Base-by-base conservation (phyloP, 1,139 yeast species). In the Yamadazyma atmosphaerica region DNA sequence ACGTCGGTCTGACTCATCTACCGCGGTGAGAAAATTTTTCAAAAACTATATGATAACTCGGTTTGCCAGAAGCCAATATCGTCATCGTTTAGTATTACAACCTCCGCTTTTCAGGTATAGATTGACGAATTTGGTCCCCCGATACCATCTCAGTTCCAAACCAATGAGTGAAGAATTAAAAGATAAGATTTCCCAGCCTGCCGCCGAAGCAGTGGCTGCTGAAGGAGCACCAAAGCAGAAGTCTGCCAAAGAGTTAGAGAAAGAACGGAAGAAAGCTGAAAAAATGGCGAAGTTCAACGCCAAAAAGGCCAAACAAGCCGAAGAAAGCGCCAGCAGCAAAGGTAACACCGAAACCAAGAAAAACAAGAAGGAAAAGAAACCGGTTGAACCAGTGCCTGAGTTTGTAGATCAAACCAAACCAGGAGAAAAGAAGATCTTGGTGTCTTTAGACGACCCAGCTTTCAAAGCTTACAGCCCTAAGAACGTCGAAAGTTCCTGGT, bases 401-500 rank as follows among this genome's bases (percentile, higher is more conserved):
- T 92, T 81, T 61, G 78, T 80, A 36, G 98, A 92, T 61, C 69
- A 72, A 45, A 92, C 98, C 38, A 76, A 72, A 40, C 81, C 86
- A 5, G 98, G 98, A 45, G 95, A 90, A 52, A 94, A 92, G 79
- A 92, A 92, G 68, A 66, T 83, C 22, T 77, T 92, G 50, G 85
- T 80, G 17, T 79, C 90, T 30, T 76, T 92, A 43, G 97, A 92
- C 34, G 96, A 90, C 59, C 92, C 96, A 17, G 83, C 98, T 17
- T 79, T 92, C 60, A 90, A 92, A 67, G 94, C 98, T 11, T 92
- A 92, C 66, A 86, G 80, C 57, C 98, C 99, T 29, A 78, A 80
- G 52, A 84, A 83, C 52, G 98, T 94, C 36, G 99, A 92, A 68
- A 83, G 95, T 42, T 88, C 97, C 13, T 92, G 99, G 99, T 90